Conservation (phyloP, 108 stramenopile species). For the Discostella pseudostelligera region DNA sequence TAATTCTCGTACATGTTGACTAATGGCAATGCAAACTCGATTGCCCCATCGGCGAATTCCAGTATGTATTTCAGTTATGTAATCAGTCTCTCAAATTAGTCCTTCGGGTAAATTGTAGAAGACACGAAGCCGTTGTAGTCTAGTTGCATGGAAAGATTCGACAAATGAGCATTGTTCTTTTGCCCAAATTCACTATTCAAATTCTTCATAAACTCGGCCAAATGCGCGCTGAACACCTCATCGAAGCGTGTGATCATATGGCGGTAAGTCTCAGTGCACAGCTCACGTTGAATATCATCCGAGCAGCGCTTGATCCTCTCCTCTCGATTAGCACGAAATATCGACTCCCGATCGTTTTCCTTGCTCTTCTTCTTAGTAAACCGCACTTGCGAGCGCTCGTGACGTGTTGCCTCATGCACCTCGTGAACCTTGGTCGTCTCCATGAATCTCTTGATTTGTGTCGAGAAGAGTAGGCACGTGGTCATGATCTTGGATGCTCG, state of each 20-base stretch:
- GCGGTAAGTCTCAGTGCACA: slow-evolving; percentile 65
- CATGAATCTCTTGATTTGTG: slow-evolving; percentile 85
- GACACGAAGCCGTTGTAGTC: slow-evolving; percentile 88
- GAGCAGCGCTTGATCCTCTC: slow-evolving; percentile 34
- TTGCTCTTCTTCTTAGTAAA: slow-evolving; percentile 31
- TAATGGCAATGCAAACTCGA: no score
- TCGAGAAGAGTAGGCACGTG: slow-evolving; percentile 77
- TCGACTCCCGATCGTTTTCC: slow-evolving; percentile 21
- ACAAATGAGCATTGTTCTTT: slow-evolving; percentile 58
- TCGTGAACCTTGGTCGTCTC: slow-evolving; percentile 61
- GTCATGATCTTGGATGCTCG: slow-evolving; percentile 75
- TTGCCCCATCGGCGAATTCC: no score
- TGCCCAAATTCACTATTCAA: slow-evolving; percentile 39
- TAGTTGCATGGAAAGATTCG: slow-evolving; percentile 72
- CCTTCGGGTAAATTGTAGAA: slow-evolving; percentile 35
- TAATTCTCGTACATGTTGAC: no score
- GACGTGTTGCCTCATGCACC: slow-evolving; percentile 32
- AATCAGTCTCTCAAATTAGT: slow-evolving; percentile 1
- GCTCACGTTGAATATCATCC: slow-evolving; percentile 60
- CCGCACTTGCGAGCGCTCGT: slow-evolving; percentile 43
- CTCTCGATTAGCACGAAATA: slow-evolving; percentile 60
- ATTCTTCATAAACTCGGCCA: slow-evolving; percentile 74
- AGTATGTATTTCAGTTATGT: no score
- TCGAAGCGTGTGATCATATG: slow-evolving; percentile 78
- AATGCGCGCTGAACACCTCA: slow-evolving; percentile 69